Evolutionary conservation across 306 rosid species (phyloP).

Genomic region (Vicia sativa): DNA sequence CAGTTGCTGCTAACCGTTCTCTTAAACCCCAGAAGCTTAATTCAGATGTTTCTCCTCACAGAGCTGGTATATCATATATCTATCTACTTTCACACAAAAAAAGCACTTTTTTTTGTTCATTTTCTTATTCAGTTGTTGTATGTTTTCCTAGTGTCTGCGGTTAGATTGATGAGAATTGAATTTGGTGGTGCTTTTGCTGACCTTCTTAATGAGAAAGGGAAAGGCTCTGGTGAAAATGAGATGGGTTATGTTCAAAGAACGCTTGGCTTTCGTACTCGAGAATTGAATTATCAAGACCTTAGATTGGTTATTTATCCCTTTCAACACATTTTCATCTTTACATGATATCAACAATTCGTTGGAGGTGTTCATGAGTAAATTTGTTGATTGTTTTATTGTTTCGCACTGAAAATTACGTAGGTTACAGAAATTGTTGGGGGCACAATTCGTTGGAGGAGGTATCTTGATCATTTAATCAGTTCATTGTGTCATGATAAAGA

Average conservation of each 20-base stretch:
- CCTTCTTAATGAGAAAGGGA: constrained; percentile 89
- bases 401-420: constrained; percentile 41
- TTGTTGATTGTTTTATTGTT: constrained; percentile 19
- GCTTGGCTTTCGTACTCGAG: constrained; percentile 79
- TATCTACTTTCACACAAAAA: background rate
- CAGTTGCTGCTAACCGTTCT: constrained; percentile 48
- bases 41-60: constrained; percentile 81
- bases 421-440: constrained; percentile 89
- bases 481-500: constrained; percentile 66
- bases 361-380: constrained; percentile 7
- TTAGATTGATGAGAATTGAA: constrained; percentile 89
- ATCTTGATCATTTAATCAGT: constrained; percentile 78
- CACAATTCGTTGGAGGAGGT: constrained; percentile 91
- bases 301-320: constrained; percentile 66
- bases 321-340: constrained; percentile 31
- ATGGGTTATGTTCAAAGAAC: constrained; percentile 88
- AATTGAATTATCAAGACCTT: constrained; percentile 75
- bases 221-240: constrained; percentile 93
- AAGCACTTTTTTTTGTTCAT: background rate
- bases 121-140: constrained; percentile 18
- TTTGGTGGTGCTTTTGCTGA: constrained; percentile 95
- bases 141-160: constrained; percentile 63
- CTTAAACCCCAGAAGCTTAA: constrained; percentile 67
- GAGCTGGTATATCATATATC: constrained; percentile 64
- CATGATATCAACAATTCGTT: no score